Evolutionary conservation across 208 protist species (phyloP), one percentile per base, ranked within the genome.

Genomic region (Leishmania mexicana): DNA sequence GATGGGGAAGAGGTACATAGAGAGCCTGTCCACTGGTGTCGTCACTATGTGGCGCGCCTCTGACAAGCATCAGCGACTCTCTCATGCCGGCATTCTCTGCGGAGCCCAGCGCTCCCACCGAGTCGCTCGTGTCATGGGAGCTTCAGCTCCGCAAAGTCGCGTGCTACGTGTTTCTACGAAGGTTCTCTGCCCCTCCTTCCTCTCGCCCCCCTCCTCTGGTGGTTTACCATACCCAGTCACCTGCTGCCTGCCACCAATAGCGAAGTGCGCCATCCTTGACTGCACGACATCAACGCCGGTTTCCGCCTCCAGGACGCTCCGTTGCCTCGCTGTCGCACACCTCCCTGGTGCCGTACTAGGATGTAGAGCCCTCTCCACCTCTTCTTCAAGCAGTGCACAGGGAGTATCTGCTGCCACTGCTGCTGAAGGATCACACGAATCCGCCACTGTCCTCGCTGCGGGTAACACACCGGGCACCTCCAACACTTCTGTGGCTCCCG

Each of bases 401-500:
- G 70, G n/a, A 10, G 45, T 68, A 73, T 73, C 68, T 11, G 5
- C 68, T 49, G 21, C 35, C 42, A 8, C 40, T 49, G 40, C 19
- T 38, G 40, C 68, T 68, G 21, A 53, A 51, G 70, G 45, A 28
- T 35, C 42, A 40, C 62, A 40, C 42, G 31, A 68, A 15, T 35
- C 70, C 24, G 28, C 45, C 21, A 53, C 70, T 2, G 70, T 21
- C 17, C 11, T 74, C 51, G 51, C 73, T 76, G 51, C 51, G 51
- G 49, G 35, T 47, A 31, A 40, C 51, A 35, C 73, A 35, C 17
- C 49, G n/a, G 7, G n/a, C 49, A 42, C 71, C 74, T 35, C 53
- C 21, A 51, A 75, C 24, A 74, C 74, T 8, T 64, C 83, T 7
- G 85, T 91, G 2, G 71, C 35, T 28, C 40, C 71, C 0, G 64